Evolutionary conservation across 495 filamentous ascomycete species (phyloP).

Genomic region (Neurospora sp.): DNA sequence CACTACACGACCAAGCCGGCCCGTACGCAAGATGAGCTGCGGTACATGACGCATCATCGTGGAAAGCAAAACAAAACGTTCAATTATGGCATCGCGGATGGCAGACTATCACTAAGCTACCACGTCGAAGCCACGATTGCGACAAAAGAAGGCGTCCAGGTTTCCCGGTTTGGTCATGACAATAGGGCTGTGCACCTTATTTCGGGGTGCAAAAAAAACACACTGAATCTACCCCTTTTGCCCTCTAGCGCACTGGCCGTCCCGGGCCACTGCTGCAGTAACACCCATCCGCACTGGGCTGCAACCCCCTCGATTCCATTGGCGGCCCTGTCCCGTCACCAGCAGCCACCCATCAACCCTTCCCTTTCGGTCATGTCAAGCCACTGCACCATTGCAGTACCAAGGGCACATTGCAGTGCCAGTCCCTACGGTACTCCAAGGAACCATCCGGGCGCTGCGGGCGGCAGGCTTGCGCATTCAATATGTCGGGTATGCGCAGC

Average conservation of each 20-base stretch:
- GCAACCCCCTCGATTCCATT: background rate
- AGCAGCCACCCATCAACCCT: background rate
- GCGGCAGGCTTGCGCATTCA: slow-evolving; percentile 15
- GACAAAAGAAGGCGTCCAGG: background rate
- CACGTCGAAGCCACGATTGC: slow-evolving; percentile 20
- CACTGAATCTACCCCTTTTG: background rate
- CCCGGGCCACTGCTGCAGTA: background rate
- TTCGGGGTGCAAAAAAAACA: slow-evolving; percentile 7
- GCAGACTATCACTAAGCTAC: background rate
- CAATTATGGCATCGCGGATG: background rate
- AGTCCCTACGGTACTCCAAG: background rate
- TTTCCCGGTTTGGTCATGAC: slow-evolving; percentile 2
- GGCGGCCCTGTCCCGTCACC: background rate
- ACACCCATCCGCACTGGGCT: background rate
- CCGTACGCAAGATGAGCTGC: background rate
- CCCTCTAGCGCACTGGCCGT: background rate
- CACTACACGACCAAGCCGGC: background rate
- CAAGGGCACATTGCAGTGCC: slow-evolving; percentile 7
- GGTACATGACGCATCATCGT: background rate
- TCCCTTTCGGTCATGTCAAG: background rate
- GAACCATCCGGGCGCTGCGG: slow-evolving; percentile 4
- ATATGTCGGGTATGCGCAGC: slow-evolving; percentile 19
- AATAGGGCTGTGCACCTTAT: slow-evolving; percentile 27
- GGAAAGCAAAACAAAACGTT: background rate
- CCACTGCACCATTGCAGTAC: slow-evolving; percentile 13